Base-by-base conservation (phyloP, 108 stramenopile genomes). In the Skeletonema grethae region DNA sequence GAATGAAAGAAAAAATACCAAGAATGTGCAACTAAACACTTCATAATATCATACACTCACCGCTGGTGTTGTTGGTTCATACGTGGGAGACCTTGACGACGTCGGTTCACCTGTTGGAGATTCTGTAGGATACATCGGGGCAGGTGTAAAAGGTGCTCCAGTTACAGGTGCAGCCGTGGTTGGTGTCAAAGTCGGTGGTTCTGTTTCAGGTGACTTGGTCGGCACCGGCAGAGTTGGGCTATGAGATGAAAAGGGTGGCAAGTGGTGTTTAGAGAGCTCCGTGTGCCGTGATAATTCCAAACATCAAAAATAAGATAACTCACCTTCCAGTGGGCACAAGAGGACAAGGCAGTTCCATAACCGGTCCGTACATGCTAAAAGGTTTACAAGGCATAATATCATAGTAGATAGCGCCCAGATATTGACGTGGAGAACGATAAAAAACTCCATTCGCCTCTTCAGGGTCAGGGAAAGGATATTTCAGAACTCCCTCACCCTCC, bases 341-440 rank as follows among this genome's bases (percentile, higher is more conserved):
- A n/a, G 64, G 64, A 25, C 64, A 65, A 2, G 64, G 64, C 9
- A 65, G 64, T 4, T 24, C 46, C 24, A 46, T 46, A 5, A 65
- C 46, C 1, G 43, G 24, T 10, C 64, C 64, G 18, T 65, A 30
- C 16, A 18, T 13, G 46, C 46, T 48, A 22, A 43, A 59, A 3
- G 68, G 68, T 59, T 69, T 69, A 41, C 68, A 69, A 31, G 68
- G 68, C 20, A 69, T 2, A 25, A 22, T 20, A 30, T 69, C 68
- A 20, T 69, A 69, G 36, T 69, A 43, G 24, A 69, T 43, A 10
- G 38, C 53, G 7, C 68, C 68, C 20, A 69, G 38, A 36, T 58
- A 59, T 39, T 69, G 68, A 35, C 57, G 20, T 29, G 50, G 68
- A 30, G 56, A 18, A 39, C 56, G 35, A 59, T 69, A 69, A 10